Conservation (phyloP, 2,329 filamentous ascomycete species). For the Thelonectria blattea region DNA sequence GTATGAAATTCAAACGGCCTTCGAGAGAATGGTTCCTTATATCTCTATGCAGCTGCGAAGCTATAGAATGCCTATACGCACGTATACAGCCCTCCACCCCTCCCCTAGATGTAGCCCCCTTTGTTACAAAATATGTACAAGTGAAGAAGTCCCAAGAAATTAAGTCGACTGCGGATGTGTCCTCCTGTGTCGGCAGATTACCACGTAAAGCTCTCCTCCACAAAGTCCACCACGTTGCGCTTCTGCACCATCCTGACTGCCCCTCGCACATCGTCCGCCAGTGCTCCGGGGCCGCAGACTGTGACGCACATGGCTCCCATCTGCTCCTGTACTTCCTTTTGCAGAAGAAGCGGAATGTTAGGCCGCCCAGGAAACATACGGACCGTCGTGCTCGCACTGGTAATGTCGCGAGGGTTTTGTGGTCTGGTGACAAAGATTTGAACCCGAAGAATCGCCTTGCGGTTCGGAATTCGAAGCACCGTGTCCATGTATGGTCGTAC, state of each 20-base stretch:
- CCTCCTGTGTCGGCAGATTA: conserved; percentile 37
- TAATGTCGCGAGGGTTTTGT: conserved; percentile 80
- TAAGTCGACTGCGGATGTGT: conserved; percentile 9
- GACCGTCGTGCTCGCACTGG: conserved; percentile 77
- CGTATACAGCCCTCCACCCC: conserved; percentile 24
- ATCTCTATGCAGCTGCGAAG: conserved; percentile 15
- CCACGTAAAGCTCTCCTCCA: conserved; percentile 79
- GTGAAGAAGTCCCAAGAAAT: conserved; percentile 31
- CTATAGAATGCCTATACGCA: conserved; percentile 29
- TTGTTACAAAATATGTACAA: conserved; percentile 38
- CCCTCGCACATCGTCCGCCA: conserved; percentile 77
- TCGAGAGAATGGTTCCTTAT: conserved; percentile 10
- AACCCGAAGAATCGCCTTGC: conserved; percentile 83
- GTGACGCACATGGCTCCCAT: conserved; percentile 88
- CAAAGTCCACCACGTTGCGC: conserved; percentile 70
- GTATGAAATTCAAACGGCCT: background rate
- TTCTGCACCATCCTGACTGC: conserved; percentile 69
- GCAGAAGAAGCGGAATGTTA: conserved; percentile 78
- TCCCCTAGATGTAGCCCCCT: conserved; percentile 29
- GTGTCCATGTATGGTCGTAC: conserved; percentile 83
- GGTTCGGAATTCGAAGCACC: conserved; percentile 77
- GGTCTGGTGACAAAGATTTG: conserved; percentile 91
- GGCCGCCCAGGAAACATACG: conserved; percentile 93
- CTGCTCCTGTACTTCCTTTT: conserved; percentile 81
- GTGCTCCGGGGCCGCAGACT: conserved; percentile 75